Conservation (phyloP, 129 eudicot species). For the Sambucus nigra region DNA sequence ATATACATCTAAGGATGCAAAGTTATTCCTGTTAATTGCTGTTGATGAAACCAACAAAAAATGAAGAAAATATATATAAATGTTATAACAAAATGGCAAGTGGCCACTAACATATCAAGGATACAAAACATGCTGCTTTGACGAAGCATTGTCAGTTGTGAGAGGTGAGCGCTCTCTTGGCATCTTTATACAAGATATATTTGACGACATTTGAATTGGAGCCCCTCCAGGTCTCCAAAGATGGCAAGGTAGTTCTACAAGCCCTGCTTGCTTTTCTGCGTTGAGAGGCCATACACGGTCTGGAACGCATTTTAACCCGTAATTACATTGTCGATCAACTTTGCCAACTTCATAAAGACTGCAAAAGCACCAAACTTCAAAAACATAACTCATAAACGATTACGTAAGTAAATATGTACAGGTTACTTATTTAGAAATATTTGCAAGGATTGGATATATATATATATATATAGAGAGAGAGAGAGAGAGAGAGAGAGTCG, state of each 20-base stretch:
- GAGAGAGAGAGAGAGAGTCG: not conserved
- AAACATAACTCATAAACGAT: not conserved
- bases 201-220: constrained; percentile 31
- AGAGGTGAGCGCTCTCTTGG: constrained; percentile 19
- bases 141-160: constrained; percentile 21
- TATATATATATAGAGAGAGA: too few relatives aligned
- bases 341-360: constrained; percentile 46
- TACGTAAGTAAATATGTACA: not conserved
- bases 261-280: constrained; percentile 17
- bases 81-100: not conserved
- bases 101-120: constrained; percentile 27
- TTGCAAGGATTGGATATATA: too few relatives aligned
- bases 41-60: not conserved
- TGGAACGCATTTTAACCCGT: constrained; percentile 25
- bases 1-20: too few relatives aligned
- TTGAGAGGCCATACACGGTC: constrained; percentile 41
- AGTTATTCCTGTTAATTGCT: too few relatives aligned
- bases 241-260: constrained; percentile 20
- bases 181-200: constrained; percentile 47
- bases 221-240: constrained; percentile 37
- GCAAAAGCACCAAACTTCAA: constrained; percentile 16
- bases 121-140: constrained; percentile 54
- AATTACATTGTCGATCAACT: constrained; percentile 14
- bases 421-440: too few relatives aligned
- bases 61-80: too few relatives aligned